Percentiles rank a stretch among this genome's conserved stretches.
These are phyloP conservation scores for Yarrowia divulgata DNA, from an alignment of 805 yeast genomes.

Conservation along the genomic window DNA sequence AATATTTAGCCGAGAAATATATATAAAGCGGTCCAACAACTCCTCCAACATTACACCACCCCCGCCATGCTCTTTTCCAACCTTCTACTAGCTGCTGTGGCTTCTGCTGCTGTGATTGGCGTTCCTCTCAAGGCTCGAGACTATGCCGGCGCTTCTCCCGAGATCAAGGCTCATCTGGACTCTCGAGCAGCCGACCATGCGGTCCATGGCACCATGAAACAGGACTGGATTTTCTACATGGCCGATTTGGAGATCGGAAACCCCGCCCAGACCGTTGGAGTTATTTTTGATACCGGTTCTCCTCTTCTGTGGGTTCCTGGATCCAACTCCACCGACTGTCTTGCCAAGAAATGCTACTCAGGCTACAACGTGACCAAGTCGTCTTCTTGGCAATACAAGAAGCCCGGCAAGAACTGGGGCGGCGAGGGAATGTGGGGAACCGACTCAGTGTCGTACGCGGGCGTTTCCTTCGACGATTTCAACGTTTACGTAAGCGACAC, in stretches of 20 bases:
- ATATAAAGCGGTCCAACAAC: too few relatives aligned
- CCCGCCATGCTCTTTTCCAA: too few relatives aligned
- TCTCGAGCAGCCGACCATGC: not conserved
- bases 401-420: not conserved
- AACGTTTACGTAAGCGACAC: not conserved
- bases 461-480: not conserved
- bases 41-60: too few relatives aligned
- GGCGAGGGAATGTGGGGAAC: not conserved
- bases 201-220: not conserved
- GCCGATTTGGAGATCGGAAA: not conserved
- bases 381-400: not conserved
- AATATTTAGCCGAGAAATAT: too few relatives aligned
- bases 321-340: not conserved
- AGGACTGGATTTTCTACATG: not conserved
- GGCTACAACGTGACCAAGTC: not conserved
- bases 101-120: too few relatives aligned
- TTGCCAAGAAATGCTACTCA: not conserved
- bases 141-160: slow-evolving; percentile 1
- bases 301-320: slow-evolving; percentile 3
- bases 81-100: too few relatives aligned
- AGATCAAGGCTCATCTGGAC: not conserved
- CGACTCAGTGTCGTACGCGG: not conserved
- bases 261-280: not conserved
- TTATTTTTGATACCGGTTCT: slow-evolving; percentile 4
- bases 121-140: too few relatives aligned